Evolutionary conservation across 1,284 basidiomycete genomes (phyloP).

Genomic region (Trichosporon sp.): DNA sequence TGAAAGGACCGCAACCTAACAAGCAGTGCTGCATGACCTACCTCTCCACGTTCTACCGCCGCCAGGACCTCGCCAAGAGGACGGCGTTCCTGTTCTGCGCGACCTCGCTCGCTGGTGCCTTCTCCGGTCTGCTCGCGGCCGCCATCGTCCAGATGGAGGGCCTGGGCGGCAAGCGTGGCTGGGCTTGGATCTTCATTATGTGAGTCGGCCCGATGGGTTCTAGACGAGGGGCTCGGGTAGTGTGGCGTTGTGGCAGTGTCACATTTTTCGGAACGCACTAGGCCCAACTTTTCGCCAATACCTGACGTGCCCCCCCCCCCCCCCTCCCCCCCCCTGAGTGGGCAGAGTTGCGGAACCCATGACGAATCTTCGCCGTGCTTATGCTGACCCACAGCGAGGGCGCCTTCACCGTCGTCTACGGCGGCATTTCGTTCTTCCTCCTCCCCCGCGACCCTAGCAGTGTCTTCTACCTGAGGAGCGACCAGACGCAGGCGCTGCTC

Average conservation of each 20-base stretch:
- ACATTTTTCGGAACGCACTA: not conserved
- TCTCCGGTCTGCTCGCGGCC: constrained; percentile 52
- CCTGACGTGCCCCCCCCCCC: not conserved
- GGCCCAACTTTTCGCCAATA: not conserved
- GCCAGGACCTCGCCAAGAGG: constrained; percentile 54
- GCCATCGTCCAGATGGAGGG: constrained; percentile 55
- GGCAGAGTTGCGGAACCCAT: not conserved
- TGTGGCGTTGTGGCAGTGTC: not conserved
- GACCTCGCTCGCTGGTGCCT: constrained; percentile 51
- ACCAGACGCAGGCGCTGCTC: constrained; percentile 51
- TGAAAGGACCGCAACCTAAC: not conserved
- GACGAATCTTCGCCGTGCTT: not conserved
- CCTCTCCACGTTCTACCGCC: constrained; percentile 52
- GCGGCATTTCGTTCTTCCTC: constrained; percentile 53
- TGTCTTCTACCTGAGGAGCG: constrained; percentile 51
- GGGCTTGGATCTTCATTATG: constrained; percentile 58
- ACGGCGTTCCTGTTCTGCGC: constrained; percentile 56
- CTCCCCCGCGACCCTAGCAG: constrained; percentile 48
- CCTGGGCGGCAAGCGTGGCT: constrained; percentile 49
- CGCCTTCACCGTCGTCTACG: constrained; percentile 47
- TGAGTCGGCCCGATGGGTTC: not conserved
- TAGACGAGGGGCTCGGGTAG: not conserved
- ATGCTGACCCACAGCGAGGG: constrained; percentile 45
- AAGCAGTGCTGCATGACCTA: constrained; percentile 26
- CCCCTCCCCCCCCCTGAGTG: not conserved